Evolutionary conservation across 2,329 filamentous ascomycete species (phyloP).

Genomic region (Zymoseptoria brevis): DNA sequence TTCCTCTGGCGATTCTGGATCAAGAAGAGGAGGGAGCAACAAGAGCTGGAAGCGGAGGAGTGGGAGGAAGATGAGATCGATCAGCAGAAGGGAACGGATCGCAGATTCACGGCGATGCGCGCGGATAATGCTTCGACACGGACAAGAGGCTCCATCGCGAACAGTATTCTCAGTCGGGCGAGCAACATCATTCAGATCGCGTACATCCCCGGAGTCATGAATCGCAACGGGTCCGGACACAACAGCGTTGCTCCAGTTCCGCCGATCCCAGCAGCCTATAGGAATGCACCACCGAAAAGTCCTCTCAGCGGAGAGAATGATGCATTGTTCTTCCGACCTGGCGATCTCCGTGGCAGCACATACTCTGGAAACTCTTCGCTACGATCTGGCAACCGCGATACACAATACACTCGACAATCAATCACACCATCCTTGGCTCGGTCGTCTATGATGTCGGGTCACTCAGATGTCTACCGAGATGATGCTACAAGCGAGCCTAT

Average conservation of each 20-base stretch:
- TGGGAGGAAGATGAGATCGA: slow-evolving; percentile 50
- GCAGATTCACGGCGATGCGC: slow-evolving; percentile 47
- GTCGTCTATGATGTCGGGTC: slow-evolving; percentile 60
- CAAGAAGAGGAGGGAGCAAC: slow-evolving; percentile 64
- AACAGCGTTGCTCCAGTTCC: slow-evolving; percentile 67
- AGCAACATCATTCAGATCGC: slow-evolving; percentile 99
- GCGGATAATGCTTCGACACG: slow-evolving; percentile 69
- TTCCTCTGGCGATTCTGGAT: slow-evolving; percentile 83
- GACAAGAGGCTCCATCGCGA: slow-evolving; percentile 75
- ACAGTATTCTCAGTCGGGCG: slow-evolving; percentile 86
- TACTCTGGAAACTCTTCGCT: slow-evolving; percentile 65
- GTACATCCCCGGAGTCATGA: slow-evolving; percentile 87
- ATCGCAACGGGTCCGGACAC: slow-evolving; percentile 65
- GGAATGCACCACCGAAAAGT: slow-evolving; percentile 48
- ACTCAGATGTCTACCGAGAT: slow-evolving; percentile 77
- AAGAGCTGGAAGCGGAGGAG: slow-evolving; percentile 46
- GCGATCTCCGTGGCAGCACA: slow-evolving; percentile 81
- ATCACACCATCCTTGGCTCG: slow-evolving; percentile 43
- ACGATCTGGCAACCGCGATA: slow-evolving; percentile 26
- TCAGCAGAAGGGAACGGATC: slow-evolving; percentile 47
- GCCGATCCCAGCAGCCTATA: slow-evolving; percentile 62
- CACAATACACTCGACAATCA: slow-evolving; percentile 35
- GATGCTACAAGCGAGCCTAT: slow-evolving; percentile 72
- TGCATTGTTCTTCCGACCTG: slow-evolving; percentile 88
- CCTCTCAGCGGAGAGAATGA: slow-evolving; percentile 51